Evolutionary conservation across 2,329 filamentous ascomycete genomes (phyloP), one percentile per base, ranked within the genome.

Genomic region (Pseudogymnoascus sp.): DNA sequence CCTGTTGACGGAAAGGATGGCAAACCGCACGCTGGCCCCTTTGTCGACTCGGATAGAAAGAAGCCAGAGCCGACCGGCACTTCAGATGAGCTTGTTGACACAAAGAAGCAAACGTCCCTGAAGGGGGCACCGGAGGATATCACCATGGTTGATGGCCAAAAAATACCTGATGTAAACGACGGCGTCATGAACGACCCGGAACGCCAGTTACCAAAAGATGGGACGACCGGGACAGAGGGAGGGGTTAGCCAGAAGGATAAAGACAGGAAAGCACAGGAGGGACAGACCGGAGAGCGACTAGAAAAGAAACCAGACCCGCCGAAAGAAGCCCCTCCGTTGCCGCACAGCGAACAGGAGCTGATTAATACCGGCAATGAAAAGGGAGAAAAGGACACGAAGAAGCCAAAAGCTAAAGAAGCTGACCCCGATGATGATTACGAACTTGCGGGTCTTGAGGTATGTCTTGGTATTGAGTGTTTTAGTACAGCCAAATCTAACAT

Each of bases 151-250:
- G 82, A 86, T 62, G 85, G 84, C 68, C 81, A 82, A 71, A 83
- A 81, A 74, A 85, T 87, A 21, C 84, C 85, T 29, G 79, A 85
- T 67, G 79, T 78, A 66, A 86, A 87, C 69, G 86, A 96, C 73
- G 91, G 93, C 42, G 91, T 97, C 64, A 97, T 97, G 93, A 90
- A 96, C 72, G 93, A 97, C 75, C 90, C 88, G 67, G 83, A 89
- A 73, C 82, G 91, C 68, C 77, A 83, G 39, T 82, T 84, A 42
- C 91, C 93, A 4, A 93, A 92, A 73, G 83, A 92, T 73, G 93
- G 93, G 57, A 96, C 91, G 1, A 90, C 89, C 3, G 93, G 93
- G 40, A 96, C 90, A 1, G 90, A 93, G 72, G 93, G 92, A 11
- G 93, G 93, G 62, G 90, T 97, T 45, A 91, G 88, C 26, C 89